phyloP scores from a whole-genome alignment of 1,284 basidiomycete species.

The Wolfiporia cocos region DNA sequence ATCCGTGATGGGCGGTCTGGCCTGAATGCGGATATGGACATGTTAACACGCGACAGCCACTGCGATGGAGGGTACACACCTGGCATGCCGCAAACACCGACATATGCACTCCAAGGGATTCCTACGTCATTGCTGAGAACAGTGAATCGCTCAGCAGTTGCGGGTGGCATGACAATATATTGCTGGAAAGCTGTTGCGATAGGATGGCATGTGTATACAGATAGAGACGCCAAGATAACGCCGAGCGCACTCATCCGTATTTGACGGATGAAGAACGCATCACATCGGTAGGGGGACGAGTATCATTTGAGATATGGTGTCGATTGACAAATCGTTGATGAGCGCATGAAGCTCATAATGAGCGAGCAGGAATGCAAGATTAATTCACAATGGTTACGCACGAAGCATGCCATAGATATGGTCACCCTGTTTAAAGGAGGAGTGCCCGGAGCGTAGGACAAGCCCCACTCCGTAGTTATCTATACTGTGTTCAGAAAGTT shows the following conservation, averaged over 20 bases:
- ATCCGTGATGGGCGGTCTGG: slow-evolving; percentile 20
- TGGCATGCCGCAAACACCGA: slow-evolving; percentile 30
- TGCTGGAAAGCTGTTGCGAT: slow-evolving; percentile 13
- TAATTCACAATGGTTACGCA: too few relatives aligned
- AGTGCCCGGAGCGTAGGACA: slow-evolving; percentile 37
- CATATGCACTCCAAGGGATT: slow-evolving; percentile 27
- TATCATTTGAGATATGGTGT: too few relatives aligned
- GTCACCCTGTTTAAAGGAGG: slow-evolving; percentile 33
- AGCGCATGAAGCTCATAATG: too few relatives aligned
- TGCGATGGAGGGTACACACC: slow-evolving; percentile 13
- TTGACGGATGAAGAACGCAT: background rate
- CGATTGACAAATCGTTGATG: too few relatives aligned
- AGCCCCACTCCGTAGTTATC: slow-evolving; percentile 31
- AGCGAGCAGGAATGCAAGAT: too few relatives aligned
- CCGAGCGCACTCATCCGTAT: background rate
- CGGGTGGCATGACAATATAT: slow-evolving; percentile 14
- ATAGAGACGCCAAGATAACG: background rate
- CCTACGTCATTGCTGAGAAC: slow-evolving; percentile 20
- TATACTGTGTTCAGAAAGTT: slow-evolving; percentile 4
- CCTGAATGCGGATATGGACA: slow-evolving; percentile 6
- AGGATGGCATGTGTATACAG: slow-evolving; percentile 4
- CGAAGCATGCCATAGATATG: slow-evolving; percentile 34
- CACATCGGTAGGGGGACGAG: background rate
- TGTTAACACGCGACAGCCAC: background rate
- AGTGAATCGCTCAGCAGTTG: slow-evolving; percentile 6